Conservation (phyloP, 805 yeast genomes). For the Wickerhamomyces bovis region DNA sequence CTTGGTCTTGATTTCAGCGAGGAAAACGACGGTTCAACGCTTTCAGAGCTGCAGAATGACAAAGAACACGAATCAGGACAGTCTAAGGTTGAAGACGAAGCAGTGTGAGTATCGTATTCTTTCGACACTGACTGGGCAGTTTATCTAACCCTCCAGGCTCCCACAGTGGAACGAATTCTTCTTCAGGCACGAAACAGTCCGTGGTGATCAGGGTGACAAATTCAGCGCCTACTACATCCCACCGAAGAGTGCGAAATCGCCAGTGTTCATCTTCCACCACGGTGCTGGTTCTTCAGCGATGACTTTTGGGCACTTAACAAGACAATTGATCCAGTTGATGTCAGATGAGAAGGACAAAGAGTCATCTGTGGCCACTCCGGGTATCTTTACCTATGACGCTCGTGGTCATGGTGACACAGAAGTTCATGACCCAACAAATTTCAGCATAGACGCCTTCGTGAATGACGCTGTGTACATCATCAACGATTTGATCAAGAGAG, state of each 20-base stretch:
- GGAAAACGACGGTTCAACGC: neutral
- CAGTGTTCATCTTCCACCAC: conserved; percentile 75
- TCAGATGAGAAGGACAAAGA: conserved; percentile 11
- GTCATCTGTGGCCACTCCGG: conserved; percentile 39
- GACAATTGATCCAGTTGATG: conserved; percentile 25
- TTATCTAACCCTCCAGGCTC: neutral
- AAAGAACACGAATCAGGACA: neutral
- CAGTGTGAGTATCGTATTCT: neutral
- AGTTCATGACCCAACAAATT: conserved; percentile 27
- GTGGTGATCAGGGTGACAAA: conserved; percentile 19
- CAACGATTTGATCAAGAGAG: conserved; percentile 27
- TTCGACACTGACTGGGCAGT: neutral
- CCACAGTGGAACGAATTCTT: conserved; percentile 31
- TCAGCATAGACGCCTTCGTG: conserved; percentile 44
- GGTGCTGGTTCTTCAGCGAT: conserved; percentile 93
- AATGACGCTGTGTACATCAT: conserved; percentile 53
- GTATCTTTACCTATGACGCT: conserved; percentile 67
- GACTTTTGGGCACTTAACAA: conserved; percentile 58
- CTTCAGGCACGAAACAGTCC: conserved; percentile 19
- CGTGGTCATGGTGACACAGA: conserved; percentile 76
- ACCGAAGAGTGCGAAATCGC: conserved; percentile 39
- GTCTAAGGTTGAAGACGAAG: neutral
- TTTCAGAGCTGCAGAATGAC: neutral
- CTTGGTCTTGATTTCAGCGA: conserved; percentile 5
- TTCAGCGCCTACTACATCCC: conserved; percentile 55